phyloP scores from a whole-genome alignment of 1,284 basidiomycete species.

The Cryptococcus floricola region DNA sequence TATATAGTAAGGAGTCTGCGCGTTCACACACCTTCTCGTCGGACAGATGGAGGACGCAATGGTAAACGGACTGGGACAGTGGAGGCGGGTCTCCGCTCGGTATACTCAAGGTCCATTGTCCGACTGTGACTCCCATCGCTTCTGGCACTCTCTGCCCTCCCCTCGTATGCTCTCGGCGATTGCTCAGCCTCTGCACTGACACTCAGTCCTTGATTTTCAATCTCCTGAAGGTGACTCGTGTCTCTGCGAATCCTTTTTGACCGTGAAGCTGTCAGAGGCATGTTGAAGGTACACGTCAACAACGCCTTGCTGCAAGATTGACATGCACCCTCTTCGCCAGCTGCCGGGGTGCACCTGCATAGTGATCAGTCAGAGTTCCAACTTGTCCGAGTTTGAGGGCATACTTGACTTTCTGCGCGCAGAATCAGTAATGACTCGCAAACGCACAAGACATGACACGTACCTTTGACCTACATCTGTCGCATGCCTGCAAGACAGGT shows the following conservation, averaged over 20 bases:
- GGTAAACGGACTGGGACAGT: not conserved
- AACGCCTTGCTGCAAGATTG: slow-evolving; percentile 15
- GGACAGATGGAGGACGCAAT: slow-evolving; percentile 5
- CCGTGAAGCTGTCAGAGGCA: slow-evolving; percentile 26
- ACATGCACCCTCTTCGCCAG: slow-evolving; percentile 10
- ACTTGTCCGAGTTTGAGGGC: no score
- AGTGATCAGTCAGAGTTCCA: not conserved
- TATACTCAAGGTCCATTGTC: not conserved
- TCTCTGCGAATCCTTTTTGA: slow-evolving; percentile 27
- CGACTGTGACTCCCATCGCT: no score
- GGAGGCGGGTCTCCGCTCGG: not conserved
- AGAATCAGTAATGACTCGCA: not conserved
- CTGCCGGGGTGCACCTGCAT: slow-evolving; percentile 15
- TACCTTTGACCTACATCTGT: slow-evolving; percentile 28
- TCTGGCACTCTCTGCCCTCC: no score
- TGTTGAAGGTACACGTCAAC: slow-evolving; percentile 23
- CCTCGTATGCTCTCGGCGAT: no score
- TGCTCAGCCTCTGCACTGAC: not conserved
- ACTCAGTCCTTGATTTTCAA: not conserved
- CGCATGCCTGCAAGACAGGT: slow-evolving; percentile 23
- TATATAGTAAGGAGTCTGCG: not conserved
- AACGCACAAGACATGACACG: not conserved
- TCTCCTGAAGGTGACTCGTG: slow-evolving; percentile 2
- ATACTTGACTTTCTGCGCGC: not conserved
- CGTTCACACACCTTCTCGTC: slow-evolving; percentile 22